phyloP scores from a whole-genome alignment of 2,329 filamentous ascomycete genomes.

The Pseudogymnoascus sp. region DNA sequence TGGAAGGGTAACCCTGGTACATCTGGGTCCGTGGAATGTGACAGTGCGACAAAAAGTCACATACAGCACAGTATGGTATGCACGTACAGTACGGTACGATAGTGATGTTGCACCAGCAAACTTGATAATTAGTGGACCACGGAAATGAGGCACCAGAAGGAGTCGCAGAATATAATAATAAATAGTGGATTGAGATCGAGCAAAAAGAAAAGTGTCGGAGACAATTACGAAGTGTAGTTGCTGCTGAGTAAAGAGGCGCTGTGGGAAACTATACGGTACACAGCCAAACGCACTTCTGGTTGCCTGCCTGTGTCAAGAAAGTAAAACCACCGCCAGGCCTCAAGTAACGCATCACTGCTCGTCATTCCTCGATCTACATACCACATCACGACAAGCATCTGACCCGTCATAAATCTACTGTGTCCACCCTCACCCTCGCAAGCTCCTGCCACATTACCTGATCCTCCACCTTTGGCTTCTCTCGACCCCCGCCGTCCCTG shows the following conservation, averaged over 20 bases:
- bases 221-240: background rate
- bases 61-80: background rate
- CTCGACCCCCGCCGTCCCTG: background rate
- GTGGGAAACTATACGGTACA: background rate
- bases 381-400: background rate
- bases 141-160: conserved; percentile 4
- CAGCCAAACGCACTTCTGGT: background rate
- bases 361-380: background rate
- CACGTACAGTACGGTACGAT: background rate
- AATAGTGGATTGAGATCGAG: background rate
- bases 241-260: background rate
- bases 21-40: background rate
- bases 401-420: background rate
- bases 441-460: background rate
- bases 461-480: background rate
- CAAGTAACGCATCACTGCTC: background rate
- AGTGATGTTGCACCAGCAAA: background rate
- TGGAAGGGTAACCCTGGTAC: background rate
- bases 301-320: background rate
- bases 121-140: conserved; percentile 6
- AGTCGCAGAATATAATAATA: background rate
- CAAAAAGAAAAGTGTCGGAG: background rate
- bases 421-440: background rate
- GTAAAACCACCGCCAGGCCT: background rate
- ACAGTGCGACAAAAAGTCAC: background rate